Percentiles rank a stretch among this genome's conserved stretches.
These are phyloP conservation scores for Pichia manshurica DNA, from an alignment of 805 yeast genomes.

Conservation along the genomic window DNA sequence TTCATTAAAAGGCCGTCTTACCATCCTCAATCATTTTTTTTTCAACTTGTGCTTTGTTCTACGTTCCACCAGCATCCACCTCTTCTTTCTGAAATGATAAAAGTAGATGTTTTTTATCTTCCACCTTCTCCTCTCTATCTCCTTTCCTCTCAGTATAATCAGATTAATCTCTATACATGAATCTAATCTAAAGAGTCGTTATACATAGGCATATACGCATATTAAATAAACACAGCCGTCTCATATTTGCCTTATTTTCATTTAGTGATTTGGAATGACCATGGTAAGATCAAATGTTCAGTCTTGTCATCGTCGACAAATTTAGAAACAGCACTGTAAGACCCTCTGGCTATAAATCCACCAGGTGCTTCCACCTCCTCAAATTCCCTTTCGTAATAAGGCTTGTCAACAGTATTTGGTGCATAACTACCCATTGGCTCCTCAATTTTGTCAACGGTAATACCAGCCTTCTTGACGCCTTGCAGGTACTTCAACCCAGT, in stretches of 20 bases:
- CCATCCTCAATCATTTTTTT: no score
- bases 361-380: slow-evolving; percentile 87
- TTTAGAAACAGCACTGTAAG: slow-evolving; percentile 72
- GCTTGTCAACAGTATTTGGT: slow-evolving; percentile 77
- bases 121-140: background rate
- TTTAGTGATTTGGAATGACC: slow-evolving; percentile 82
- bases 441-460: slow-evolving; percentile 77
- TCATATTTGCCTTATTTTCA: slow-evolving; percentile 2
- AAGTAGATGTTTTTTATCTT: background rate
- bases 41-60: no score
- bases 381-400: slow-evolving; percentile 62
- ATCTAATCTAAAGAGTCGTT: background rate
- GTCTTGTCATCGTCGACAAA: slow-evolving; percentile 83
- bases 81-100: no score
- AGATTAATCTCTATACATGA: no score
- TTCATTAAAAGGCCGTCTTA: no score
- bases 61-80: no score
- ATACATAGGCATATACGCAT: background rate
- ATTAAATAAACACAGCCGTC: background rate
- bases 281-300: slow-evolving; percentile 67
- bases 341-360: slow-evolving; percentile 84
- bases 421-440: slow-evolving; percentile 90
- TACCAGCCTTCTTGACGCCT: slow-evolving; percentile 79
- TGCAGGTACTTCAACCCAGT: slow-evolving; percentile 87
- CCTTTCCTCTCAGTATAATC: background rate